phyloP scores from a whole-genome alignment of 202 grass and related monocot genomes.

The Cymbopogon flexuosus region DNA sequence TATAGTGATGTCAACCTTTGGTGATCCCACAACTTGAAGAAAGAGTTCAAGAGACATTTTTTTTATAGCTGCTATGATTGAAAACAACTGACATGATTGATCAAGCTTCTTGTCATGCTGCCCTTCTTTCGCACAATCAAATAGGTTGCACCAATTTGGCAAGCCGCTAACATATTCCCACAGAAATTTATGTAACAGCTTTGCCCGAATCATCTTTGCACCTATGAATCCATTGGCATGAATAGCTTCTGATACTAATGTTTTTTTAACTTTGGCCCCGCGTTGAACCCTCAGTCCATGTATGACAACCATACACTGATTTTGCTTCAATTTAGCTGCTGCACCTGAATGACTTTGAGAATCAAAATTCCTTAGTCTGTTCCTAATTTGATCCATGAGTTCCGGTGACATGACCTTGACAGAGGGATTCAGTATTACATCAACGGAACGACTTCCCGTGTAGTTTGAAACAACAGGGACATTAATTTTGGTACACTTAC shows the following conservation, averaged over 20 bases:
- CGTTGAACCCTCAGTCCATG: conserved; percentile 35
- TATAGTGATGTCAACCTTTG: conserved; percentile 69
- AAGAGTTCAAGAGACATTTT: conserved; percentile 81
- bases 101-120: conserved; percentile 36
- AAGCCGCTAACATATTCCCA: conserved; percentile 63
- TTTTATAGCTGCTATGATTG: conserved; percentile 55
- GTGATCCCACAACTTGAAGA: conserved; percentile 80
- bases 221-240: conserved; percentile 72
- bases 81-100: conserved; percentile 57
- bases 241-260: conserved; percentile 57
- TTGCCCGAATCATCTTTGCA: conserved; percentile 81
- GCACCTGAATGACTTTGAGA: conserved; percentile 46
- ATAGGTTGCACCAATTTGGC: conserved; percentile 41
- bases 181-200: conserved; percentile 85
- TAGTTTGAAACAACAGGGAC: conserved; percentile 71
- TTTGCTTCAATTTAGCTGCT: conserved; percentile 54
- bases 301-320: conserved; percentile 32
- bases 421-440: conserved; percentile 72
- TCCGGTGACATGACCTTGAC: conserved; percentile 55
- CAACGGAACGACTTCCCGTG: conserved; percentile 54
- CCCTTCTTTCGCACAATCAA: conserved; percentile 37
- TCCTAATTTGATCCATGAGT: conserved; percentile 66
- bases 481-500: conserved; percentile 66
- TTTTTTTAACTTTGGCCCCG: conserved; percentile 51
- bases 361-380: conserved; percentile 63